Base-by-base conservation (phyloP, 305 asterid genomes). In the Fraxinus ornus region DNA sequence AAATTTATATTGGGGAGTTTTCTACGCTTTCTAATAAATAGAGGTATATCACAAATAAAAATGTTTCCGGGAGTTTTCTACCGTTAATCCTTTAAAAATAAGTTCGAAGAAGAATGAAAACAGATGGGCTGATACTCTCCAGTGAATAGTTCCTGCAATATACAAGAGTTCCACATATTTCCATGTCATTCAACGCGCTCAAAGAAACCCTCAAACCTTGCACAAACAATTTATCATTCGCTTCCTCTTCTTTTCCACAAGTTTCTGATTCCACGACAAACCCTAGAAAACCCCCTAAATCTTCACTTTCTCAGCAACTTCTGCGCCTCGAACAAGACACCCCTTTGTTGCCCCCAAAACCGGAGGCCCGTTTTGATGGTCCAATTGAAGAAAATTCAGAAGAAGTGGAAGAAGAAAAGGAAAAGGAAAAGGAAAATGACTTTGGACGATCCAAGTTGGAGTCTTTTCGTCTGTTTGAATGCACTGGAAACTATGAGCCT, bases 121-220 rank as follows among this genome's bases (percentile, higher is more conserved):
- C 21, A 1, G 47, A 39, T 2, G 1, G 60, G 60, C 60, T 13
- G 19, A 15, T 47, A 15, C 60, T 49, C 4, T 49, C 60, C 60
- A 1, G 30, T 62, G 6, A 70, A 24, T 26, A 8, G 8, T 9
- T 64, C 33, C 73, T 22, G 36, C 73, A 9, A 30, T 12, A 37
- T 26, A 28, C 9, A 24, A 76, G 57, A 77, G 15, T 55, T 52
- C 62, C 32, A 3, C 72, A 7, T 30, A 36, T 68, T 41, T 44
- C 87, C 70, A 94, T 93, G 98, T 93, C 97, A 83, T 78, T 93
- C 44, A 91, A 87, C 86, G 89, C 91, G 70, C 91, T 95, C 84
- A 95, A 92, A 83, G 98, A 95, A 89, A 89, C 95, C 52, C 93
- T 93, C 55, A 93, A 84, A 78, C 94, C 97, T 80, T 95, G 98